Base-by-base conservation (phyloP, 805 yeast species). In the Limtongia smithiae region DNA sequence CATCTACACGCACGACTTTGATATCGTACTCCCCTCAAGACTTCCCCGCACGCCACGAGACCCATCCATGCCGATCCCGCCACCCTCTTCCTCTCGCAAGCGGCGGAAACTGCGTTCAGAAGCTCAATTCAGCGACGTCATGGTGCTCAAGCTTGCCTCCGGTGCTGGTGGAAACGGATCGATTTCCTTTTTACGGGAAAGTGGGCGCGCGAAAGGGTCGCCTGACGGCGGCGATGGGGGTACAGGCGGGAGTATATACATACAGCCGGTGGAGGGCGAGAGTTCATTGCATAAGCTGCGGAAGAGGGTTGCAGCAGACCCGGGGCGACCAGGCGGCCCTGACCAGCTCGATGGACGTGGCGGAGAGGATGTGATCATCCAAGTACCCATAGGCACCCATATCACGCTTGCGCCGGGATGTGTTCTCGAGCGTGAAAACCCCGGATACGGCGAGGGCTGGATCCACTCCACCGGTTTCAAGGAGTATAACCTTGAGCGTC, bases 201-300 rank as follows among this genome's bases (percentile, higher is more conserved):
- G 95, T 3, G 86, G 89, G 35, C 69, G 86, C 37, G 75, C 95
- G 0, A 75, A 76, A 17, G 98, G 98, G 0, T 97, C 98, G 0
- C 95, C 98, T 0, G 95, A 90, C 66, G 98, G 98, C n/a, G 98
- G 98, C 8, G 97, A 93, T 68, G 98, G 98, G 27, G 98, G 97
- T 3, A 71, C 74, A 53, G 98, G 98, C 20, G 98, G 98, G 2
- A 75, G 82, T 45, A 76, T 93, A 2, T 91, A 83, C 63, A 79
- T 93, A 1, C 86, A 83, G 63, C 96, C 95, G 2, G 81, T 82
- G 1, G 79, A 79, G 42, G 85, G 85, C 20, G 60, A 85, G 37
- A 77, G 81, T 32, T 82, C 93, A 3, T 67, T 93, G 50, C 88
- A 87, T 59, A 80, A 80, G 51, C 61, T 91, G 25, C 77, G 77